A percentile compares a stretch with the other conserved stretches of the same genome.
phyloP scores from a whole-genome alignment of 495 filamentous ascomycete species.

The Xylaria flabelliformis region DNA sequence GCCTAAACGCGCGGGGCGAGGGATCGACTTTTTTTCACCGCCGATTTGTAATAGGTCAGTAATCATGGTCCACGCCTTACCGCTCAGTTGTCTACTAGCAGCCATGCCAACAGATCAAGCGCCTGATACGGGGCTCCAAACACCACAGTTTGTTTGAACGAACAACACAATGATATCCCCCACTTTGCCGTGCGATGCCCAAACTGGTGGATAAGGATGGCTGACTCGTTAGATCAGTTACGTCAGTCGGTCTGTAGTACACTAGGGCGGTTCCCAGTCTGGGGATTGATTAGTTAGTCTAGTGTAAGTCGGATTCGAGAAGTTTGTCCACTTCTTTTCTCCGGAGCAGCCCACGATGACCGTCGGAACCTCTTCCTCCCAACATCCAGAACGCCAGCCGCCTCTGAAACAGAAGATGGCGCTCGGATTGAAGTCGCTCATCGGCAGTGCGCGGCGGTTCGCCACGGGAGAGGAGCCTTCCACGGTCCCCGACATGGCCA shows the following conservation, averaged over 20 bases:
- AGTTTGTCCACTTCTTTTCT: constrained; percentile 1
- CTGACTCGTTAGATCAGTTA: constrained; percentile 22
- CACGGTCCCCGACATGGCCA: constrained; percentile 61
- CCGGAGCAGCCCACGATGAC: background rate
- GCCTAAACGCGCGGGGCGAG: too few species aligned
- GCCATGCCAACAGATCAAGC: background rate
- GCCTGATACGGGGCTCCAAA: background rate
- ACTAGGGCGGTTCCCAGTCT: constrained; percentile 1
- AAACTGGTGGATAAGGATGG: constrained; percentile 3
- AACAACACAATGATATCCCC: constrained; percentile 9
- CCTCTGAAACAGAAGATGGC: constrained; percentile 36
- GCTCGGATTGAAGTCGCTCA: constrained; percentile 47
- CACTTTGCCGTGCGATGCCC: background rate
- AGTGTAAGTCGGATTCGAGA: background rate
- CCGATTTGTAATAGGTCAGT: constrained; percentile 23
- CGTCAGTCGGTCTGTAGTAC: background rate
- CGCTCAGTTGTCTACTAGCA: background rate
- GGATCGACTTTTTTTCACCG: background rate
- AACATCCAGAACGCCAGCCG: constrained; percentile 20
- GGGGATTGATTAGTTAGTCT: background rate
- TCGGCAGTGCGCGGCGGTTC: constrained; percentile 48
- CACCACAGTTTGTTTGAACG: constrained; percentile 11
- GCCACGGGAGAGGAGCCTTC: constrained; percentile 76
- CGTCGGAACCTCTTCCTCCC: background rate
- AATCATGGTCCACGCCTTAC: background rate